Evolutionary conservation across 768 basidiomycete genomes (phyloP), one percentile per base, ranked within the genome.

Genomic region (Termitomyces eurrhizus): DNA sequence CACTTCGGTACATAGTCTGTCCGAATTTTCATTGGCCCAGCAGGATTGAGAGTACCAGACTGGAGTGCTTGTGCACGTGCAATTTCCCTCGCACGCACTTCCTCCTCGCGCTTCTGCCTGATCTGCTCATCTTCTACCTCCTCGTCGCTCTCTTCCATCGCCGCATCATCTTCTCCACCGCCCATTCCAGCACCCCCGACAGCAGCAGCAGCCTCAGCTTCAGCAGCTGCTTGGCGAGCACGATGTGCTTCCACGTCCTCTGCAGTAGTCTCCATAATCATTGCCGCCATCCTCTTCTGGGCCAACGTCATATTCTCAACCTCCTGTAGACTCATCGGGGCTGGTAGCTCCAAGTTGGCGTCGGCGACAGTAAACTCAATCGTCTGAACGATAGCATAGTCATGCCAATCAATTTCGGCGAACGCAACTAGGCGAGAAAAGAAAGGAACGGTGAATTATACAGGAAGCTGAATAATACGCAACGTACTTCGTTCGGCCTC

Each of bases 341-440:
- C 88, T 12, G 96, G 97, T 29, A 99, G 80, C 68, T 98, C 95
- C 12, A 92, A 86, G 44, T 87, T 86, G 58, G 92, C 87, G 70
- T 99, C 97, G 8, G 90, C 92, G 37, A 87, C 84, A 16, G 97
- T 98, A 70, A 98, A 99, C 70, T 99, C 97, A 67, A 97, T 95
- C 21, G 95, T 97, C 70, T 98, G 94, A 7, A 98, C 97, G 58
- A 97, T 93, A 44, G 95, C 93, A 75, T 97, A 98, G 71, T 98
- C 97, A 69, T 99, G 94, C 97, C 97, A 99, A 70, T 99, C 97
- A 66, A 99, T 98, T 70, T 95, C 93, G 48, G 94, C 93, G 69
- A 97, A 95, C 5, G 95, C 96, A 74, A 87, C 92, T 90, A 62
- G 7, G 36, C 29, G 21, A 56, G 59, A 16, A 44, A 54, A 46